Evolutionary conservation across 2,329 filamentous ascomycete genomes (phyloP), one percentile per base, ranked within the genome.

Genomic region (Fusarium aywerte): DNA sequence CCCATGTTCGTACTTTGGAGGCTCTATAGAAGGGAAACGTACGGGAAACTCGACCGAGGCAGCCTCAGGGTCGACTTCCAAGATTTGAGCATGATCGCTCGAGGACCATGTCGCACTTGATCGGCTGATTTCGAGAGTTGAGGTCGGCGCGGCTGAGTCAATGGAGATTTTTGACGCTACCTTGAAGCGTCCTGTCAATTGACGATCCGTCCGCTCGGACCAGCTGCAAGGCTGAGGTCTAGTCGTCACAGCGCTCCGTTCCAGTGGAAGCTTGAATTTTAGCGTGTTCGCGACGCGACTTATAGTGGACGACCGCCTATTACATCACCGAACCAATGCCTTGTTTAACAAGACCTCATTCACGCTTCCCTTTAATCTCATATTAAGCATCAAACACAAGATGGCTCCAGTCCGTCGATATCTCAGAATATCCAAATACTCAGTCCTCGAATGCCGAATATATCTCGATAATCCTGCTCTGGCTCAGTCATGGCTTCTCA

Each of bases 401-500:
- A 97, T 97, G 94, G 91, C 93, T 13, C 94, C 94, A 12, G 88
- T 97, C 45, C 89, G 94, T 60, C 88, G 94, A 73, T 97, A 98
- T 77, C 85, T 98, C 55, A 89, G 95, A 51, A 97, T 98, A 72
- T 95, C 92, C 55, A 94, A 95, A 76, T 92, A 93, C 78, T 97
- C 95, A 6, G 93, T 97, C 31, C 86, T 99, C n/a, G 96, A 99
- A 84, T 93, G 92, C 68, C 93, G 94, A 68, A 96, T 99, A 70
- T 98, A 98, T 79, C 88, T 97, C 44, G 95, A 98, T 68, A 94
- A 95, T 72, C 96, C 96, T 1, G 88, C 90, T 13, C 88, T 97
- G 62, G 88, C 89, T 23, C 87, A 92, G 68, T 89, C 90, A 74
- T 97, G 96, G 89, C 87, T 99, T 18, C 86, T 97, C 68, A 90